Conservation (phyloP, 768 basidiomycete genomes). For the Fistulinella prunicolor region DNA sequence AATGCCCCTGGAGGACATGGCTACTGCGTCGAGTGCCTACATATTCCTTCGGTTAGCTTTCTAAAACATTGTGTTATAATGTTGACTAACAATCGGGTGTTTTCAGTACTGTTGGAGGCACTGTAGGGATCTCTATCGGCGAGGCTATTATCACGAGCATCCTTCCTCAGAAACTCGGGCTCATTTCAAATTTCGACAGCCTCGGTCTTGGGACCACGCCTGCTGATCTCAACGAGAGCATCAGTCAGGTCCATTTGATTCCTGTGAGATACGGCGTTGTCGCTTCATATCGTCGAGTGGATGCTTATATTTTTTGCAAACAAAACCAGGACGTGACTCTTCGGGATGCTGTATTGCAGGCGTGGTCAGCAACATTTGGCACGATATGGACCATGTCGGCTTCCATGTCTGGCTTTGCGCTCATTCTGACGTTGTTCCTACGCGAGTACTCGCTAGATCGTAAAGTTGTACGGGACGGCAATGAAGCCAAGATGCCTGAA, state of each 20-base stretch:
- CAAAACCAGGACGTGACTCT: constrained; percentile 43
- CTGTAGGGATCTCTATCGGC: constrained; percentile 70
- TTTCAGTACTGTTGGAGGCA: constrained; percentile 66
- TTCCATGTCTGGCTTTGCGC: constrained; percentile 51
- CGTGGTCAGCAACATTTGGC: constrained; percentile 63
- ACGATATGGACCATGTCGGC: constrained; percentile 64
- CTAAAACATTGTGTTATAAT: background rate
- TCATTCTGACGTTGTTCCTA: constrained; percentile 53
- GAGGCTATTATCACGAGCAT: constrained; percentile 68
- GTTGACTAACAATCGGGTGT: no score
- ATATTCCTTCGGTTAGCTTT: constrained; percentile 57
- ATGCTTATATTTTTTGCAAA: no score
- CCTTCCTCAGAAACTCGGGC: constrained; percentile 31
- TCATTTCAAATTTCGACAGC: constrained; percentile 31
- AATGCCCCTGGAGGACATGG: constrained; percentile 84
- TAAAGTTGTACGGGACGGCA: constrained; percentile 39
- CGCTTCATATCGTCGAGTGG: no score
- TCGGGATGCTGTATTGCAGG: constrained; percentile 53
- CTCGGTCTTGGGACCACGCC: constrained; percentile 37
- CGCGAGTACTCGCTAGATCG: constrained; percentile 60
- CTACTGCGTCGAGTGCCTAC: constrained; percentile 68
- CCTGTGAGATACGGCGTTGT: constrained; percentile 7
- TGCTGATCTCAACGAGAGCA: constrained; percentile 44
- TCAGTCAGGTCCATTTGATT: constrained; percentile 39
- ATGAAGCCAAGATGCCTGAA: constrained; percentile 4